A percentile compares a stretch with the other conserved stretches of the same genome.
phyloP scores from a whole-genome alignment of 225 moss, liverwort and hornwort genomes.

The Bryoerythrophyllum caledonicum region DNA sequence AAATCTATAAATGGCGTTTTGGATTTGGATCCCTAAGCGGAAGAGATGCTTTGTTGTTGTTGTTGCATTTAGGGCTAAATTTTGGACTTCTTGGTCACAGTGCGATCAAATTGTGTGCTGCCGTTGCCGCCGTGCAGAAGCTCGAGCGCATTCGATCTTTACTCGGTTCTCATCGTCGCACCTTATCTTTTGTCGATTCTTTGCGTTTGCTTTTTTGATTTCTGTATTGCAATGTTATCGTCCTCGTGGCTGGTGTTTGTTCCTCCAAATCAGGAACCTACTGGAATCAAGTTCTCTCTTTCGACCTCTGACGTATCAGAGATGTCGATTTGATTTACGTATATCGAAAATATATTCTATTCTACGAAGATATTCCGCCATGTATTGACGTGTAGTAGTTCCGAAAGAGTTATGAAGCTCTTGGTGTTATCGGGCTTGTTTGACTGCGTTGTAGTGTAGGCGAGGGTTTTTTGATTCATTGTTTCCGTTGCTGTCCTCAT shows the following conservation, averaged over 20 bases:
- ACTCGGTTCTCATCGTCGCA: constrained; percentile 42
- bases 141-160: constrained; percentile 45
- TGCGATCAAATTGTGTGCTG: constrained; percentile 83
- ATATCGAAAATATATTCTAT: too few relatives aligned
- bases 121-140: constrained; percentile 64
- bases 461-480: background rate
- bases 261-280: too few relatives aligned
- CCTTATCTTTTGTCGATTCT: background rate
- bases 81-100: constrained; percentile 26
- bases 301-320: too few relatives aligned
- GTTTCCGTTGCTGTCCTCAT: background rate
- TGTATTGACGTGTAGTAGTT: background rate
- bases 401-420: background rate
- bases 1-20: background rate
- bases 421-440: background rate
- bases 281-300: too few relatives aligned
- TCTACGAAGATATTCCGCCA: too few relatives aligned
- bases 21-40: background rate
- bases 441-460: constrained; percentile 6
- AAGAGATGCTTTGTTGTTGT: too few relatives aligned
- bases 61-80: background rate
- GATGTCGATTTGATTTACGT: too few relatives aligned
- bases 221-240: background rate
- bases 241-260: background rate
- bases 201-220: background rate